Base-by-base conservation (phyloP, 2,329 filamentous ascomycete genomes). In the Rhinocladiella similis region DNA sequence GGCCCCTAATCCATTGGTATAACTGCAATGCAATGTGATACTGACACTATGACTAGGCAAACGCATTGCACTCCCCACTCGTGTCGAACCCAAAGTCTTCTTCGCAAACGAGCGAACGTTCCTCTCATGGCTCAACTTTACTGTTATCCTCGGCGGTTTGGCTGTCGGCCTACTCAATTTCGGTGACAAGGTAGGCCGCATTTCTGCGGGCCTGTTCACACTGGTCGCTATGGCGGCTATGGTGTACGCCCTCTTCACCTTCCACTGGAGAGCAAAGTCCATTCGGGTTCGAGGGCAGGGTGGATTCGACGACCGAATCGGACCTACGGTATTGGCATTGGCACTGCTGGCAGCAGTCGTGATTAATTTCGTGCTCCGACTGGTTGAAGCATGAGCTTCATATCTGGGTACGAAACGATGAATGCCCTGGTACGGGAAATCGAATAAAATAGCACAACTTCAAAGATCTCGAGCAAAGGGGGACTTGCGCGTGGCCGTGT, bases 31-130 rank as follows among this genome's bases (percentile, higher is more conserved):
- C 29, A 7, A 9, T 12, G 10, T 7, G 1, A 22, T 43, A n/a
- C 41, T 43, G 22, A 43, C 16, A 5, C 22, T 33, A 33, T 19
- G 16, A 20, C n/a, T 19, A 96, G 93, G 93, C 83, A 99, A 99
- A 80, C 91, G 93, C 72, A 97, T 99, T 73, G 93, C 94, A 69
- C 90, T 99, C 63, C 94, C 94, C 56, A 97, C 93, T 59, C 91
- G 94, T 66, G 93, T 99, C 75, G 94, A 99, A 77, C 94, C 94
- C 68, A 99, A 99, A 78, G 94, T 99, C 80, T 99, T 97, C 85
- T 99, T 99, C 82, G 94, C 94, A 77, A 99, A 99, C 82, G 94
- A 99, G 79, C 91, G 94, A 63, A 99, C 94, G 62, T 99, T 99
- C 74, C 86, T 99, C 70, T 96, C 91, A 76, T 99, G 94, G 94